Conservation (phyloP, 2,329 filamentous ascomycete genomes). For the Apiospora arundinis region DNA sequence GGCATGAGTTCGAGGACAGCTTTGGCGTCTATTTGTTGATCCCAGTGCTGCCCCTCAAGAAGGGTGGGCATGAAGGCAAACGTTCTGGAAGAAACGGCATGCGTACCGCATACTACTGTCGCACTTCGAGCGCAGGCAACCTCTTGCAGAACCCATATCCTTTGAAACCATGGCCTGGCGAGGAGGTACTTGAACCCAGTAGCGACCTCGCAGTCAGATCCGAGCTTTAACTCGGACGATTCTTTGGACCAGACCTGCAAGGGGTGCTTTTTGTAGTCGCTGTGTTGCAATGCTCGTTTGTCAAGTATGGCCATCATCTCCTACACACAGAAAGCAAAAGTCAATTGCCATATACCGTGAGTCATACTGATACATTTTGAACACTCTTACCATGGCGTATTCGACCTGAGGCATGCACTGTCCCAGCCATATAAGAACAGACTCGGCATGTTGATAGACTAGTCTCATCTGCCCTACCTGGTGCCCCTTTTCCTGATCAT, state of each 20-base stretch:
- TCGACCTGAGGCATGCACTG: not conserved
- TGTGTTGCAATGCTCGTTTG: not conserved
- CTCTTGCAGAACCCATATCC: not conserved
- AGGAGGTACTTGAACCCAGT: not conserved
- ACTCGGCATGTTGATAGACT: not conserved
- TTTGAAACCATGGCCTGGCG: slow-evolving; percentile 30
- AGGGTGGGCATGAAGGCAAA: not conserved
- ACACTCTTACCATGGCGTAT: not conserved
- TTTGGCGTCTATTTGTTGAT: not conserved
- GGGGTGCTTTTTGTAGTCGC: not conserved
- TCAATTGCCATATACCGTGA: not conserved
- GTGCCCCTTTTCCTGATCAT: slow-evolving; percentile 3
- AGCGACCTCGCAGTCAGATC: not conserved
- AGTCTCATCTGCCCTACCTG: not conserved
- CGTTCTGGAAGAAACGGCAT: not conserved
- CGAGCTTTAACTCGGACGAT: not conserved
- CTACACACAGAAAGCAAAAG: not conserved
- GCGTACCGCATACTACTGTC: not conserved
- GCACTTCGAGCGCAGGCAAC: not conserved
- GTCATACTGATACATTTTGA: too few relatives aligned
- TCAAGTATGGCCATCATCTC: not conserved
- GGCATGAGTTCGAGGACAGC: not conserved
- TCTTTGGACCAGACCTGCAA: not conserved
- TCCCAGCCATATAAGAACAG: not conserved
- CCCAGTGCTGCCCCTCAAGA: too few relatives aligned